phyloP scores from a whole-genome alignment of 768 basidiomycete genomes.

The Naganishia vishniacii region DNA sequence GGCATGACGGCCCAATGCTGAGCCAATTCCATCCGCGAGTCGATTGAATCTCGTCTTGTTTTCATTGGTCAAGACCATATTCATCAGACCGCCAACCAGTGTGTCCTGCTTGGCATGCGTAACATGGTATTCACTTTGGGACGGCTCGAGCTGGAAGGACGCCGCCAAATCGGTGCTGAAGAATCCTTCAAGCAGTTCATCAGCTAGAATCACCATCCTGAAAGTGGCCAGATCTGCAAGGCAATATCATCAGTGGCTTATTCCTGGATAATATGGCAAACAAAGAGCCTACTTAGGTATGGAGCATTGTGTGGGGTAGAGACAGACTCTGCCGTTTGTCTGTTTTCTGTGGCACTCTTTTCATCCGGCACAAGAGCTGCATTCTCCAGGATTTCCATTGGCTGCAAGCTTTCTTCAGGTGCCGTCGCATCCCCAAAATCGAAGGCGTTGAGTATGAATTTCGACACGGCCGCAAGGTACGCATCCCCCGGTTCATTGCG shows the following conservation, averaged over 20 bases:
- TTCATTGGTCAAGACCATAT: slow-evolving; percentile 77
- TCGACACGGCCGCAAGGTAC: slow-evolving; percentile 89
- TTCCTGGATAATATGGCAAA: slow-evolving; percentile 10
- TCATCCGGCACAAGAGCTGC: slow-evolving; percentile 28
- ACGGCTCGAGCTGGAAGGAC: slow-evolving; percentile 72
- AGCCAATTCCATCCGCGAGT: slow-evolving; percentile 87
- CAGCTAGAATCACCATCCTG: slow-evolving; percentile 97
- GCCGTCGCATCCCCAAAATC: slow-evolving; percentile 82
- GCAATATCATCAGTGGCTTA: slow-evolving; percentile 23
- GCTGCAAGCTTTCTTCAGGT: slow-evolving; percentile 34
- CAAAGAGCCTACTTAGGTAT: slow-evolving; percentile 84
- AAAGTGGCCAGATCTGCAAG: slow-evolving; percentile 59
- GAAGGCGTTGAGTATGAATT: slow-evolving; percentile 97
- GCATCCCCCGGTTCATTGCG: slow-evolving; percentile 93
- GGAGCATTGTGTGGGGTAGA: slow-evolving; percentile 65
- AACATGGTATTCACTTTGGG: slow-evolving; percentile 51
- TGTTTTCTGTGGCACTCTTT: slow-evolving; percentile 42
- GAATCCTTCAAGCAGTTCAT: slow-evolving; percentile 92
- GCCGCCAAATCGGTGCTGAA: slow-evolving; percentile 85
- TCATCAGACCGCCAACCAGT: slow-evolving; percentile 71
- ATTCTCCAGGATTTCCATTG: not conserved
- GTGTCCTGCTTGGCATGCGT: slow-evolving; percentile 49
- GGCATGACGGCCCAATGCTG: slow-evolving; percentile 85
- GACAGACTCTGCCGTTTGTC: slow-evolving; percentile 51
- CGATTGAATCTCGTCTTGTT: slow-evolving; percentile 92